A percentile compares a stretch with the other conserved stretches of the same genome.
phyloP scores from a whole-genome alignment of 2,329 filamentous ascomycete genomes.

The Hymenoscyphus salicellus region DNA sequence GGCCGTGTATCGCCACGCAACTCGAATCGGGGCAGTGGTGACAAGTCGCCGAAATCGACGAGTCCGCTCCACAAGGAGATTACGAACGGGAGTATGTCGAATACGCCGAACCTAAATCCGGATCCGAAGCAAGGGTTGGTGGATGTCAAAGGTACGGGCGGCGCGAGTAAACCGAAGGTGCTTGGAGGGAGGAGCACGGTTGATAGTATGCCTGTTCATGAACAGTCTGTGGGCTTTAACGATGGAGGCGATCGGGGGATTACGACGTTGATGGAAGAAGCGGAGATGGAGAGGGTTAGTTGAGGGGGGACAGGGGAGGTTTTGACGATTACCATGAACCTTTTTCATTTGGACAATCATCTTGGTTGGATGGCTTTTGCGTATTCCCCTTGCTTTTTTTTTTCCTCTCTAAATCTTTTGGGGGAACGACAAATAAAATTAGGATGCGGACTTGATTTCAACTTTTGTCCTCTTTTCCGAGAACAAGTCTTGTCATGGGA shows the following conservation, averaged over 20 bases:
- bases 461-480: no score
- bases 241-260: slow-evolving; percentile 31
- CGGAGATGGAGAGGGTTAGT: slow-evolving; percentile 9
- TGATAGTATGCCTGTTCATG: slow-evolving; percentile 31
- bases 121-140: slow-evolving; percentile 5
- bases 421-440: neutral
- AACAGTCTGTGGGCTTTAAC: slow-evolving; percentile 26
- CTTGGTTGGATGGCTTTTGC: neutral
- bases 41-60: slow-evolving; percentile 38
- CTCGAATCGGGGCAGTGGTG: slow-evolving; percentile 18
- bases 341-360: neutral
- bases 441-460: no score
- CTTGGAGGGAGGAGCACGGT: slow-evolving; percentile 26
- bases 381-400: no score
- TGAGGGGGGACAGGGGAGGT: neutral
- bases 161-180: slow-evolving; percentile 19
- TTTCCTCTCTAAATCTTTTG: neutral
- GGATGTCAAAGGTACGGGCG: slow-evolving; percentile 13
- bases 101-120: slow-evolving; percentile 24
- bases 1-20: slow-evolving; percentile 30
- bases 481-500: no score
- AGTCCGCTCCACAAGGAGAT: slow-evolving; percentile 47
- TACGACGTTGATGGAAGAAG: slow-evolving; percentile 31
- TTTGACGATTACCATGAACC: neutral
- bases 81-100: slow-evolving; percentile 3